Conservation (phyloP, 2,329 filamentous ascomycete species). For the Colletotrichum sublineola region DNA sequence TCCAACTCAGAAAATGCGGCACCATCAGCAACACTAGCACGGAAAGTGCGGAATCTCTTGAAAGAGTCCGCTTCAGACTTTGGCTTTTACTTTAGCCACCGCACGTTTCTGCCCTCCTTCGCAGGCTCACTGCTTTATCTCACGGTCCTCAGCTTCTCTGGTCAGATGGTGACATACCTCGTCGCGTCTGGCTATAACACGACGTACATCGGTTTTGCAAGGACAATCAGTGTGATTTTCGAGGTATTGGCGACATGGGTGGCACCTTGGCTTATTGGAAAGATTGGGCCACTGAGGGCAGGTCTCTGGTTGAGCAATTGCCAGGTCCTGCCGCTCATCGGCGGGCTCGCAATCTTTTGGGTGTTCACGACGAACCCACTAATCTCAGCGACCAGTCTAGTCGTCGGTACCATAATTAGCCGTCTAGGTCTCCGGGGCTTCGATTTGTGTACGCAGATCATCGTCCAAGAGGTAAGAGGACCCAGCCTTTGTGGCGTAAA, state of each 20-base stretch:
- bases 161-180: constrained; percentile 71
- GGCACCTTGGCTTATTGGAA: constrained; percentile 62
- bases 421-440: constrained; percentile 73
- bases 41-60: not conserved
- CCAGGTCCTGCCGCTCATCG: constrained; percentile 66
- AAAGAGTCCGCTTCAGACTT: constrained; percentile 45
- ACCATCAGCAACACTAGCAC: not conserved
- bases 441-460: constrained; percentile 70
- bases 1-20: not conserved
- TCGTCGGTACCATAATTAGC: constrained; percentile 66
- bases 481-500: not conserved
- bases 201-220: constrained; percentile 59
- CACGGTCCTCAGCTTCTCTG: constrained; percentile 64
- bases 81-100: constrained; percentile 60
- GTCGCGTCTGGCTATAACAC: constrained; percentile 61
- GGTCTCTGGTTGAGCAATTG: constrained; percentile 76
- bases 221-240: constrained; percentile 60
- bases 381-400: constrained; percentile 61
- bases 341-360: constrained; percentile 47
- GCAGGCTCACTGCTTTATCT: constrained; percentile 67
- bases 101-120: constrained; percentile 68
- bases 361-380: constrained; percentile 45
- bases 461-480: constrained; percentile 68
- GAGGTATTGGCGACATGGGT: constrained; percentile 69
- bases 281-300: constrained; percentile 65